These are phyloP conservation scores for Aspergillus affinis DNA, from an alignment of 495 filamentous ascomycete genomes.

Conservation along the genomic window DNA sequence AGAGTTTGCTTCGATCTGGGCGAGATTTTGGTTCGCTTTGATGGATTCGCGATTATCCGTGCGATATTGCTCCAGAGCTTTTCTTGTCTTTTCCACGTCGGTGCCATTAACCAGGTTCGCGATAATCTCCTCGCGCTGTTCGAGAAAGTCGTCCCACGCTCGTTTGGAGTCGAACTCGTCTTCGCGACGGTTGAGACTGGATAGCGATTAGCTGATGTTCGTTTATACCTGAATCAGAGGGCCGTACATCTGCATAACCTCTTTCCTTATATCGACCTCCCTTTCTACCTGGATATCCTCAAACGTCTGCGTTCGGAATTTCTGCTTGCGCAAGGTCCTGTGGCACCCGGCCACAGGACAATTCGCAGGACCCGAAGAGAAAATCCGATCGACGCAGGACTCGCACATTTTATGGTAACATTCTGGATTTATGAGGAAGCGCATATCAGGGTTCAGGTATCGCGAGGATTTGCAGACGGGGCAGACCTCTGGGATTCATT, in stretches of 20 bases:
- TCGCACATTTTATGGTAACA: constrained; percentile 99
- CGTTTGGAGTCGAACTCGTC: constrained; percentile 83
- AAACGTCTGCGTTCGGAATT: constrained; percentile 87
- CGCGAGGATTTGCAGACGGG: constrained; percentile 94
- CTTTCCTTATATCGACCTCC: constrained; percentile 86
- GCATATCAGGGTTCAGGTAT: constrained; percentile 91
- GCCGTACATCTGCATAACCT: constrained; percentile 68
- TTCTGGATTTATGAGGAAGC: constrained; percentile 92
- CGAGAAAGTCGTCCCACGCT: constrained; percentile 91
- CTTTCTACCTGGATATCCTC: constrained; percentile 86
- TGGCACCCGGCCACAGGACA: constrained; percentile 88
- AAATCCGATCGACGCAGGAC: constrained; percentile 91
- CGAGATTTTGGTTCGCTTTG: constrained; percentile 52
- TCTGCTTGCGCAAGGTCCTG: constrained; percentile 77
- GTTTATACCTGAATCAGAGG: not conserved
- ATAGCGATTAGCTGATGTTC: not conserved
- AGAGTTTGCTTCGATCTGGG: constrained; percentile 51
- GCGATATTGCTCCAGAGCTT: constrained; percentile 63
- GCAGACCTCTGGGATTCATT: constrained; percentile 69
- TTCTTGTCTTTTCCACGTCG: constrained; percentile 69
- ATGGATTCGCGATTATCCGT: constrained; percentile 64
- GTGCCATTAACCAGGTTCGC: constrained; percentile 78
- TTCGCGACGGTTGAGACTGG: constrained; percentile 77
- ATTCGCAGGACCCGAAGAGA: constrained; percentile 82
- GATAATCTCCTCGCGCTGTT: constrained; percentile 86